A percentile compares a stretch with the other conserved stretches of the same genome.
phyloP scores from a whole-genome alignment of 805 yeast species.

The Myxozyma geophila region DNA sequence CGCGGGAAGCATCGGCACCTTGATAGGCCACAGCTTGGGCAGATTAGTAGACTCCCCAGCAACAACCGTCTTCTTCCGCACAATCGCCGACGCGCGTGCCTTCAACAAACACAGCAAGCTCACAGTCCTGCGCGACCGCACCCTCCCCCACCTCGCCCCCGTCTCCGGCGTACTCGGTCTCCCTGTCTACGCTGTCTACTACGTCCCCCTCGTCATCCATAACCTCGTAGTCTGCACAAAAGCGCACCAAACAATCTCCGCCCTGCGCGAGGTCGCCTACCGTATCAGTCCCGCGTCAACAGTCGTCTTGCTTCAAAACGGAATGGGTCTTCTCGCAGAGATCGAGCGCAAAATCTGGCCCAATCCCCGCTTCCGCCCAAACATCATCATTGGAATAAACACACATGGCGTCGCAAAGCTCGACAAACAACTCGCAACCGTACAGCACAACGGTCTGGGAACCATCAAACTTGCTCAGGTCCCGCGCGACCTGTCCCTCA shows the following conservation, averaged over 20 bases:
- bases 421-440: conserved; percentile 44
- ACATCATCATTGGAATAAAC: conserved; percentile 72
- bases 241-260: conserved; percentile 70
- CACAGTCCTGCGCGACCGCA: neutral
- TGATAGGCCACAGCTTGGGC: conserved; percentile 17
- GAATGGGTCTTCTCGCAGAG: conserved; percentile 70
- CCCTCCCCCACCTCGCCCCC: neutral
- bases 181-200: conserved; percentile 15
- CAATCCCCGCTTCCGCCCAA: conserved; percentile 53
- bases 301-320: conserved; percentile 79
- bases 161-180: neutral
- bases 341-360: conserved; percentile 61
- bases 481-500: conserved; percentile 48
- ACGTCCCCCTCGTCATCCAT: conserved; percentile 46
- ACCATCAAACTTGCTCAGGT: conserved; percentile 61
- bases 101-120: conserved; percentile 3
- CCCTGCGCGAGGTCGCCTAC: conserved; percentile 43
- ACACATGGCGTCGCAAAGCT: conserved; percentile 67
- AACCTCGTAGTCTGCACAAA: conserved; percentile 79
- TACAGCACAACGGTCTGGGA: conserved; percentile 75
- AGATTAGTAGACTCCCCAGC: neutral
- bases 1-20: conserved; percentile 22
- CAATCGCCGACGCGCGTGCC: conserved; percentile 1
- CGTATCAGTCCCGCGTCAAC: conserved; percentile 13
- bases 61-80: conserved; percentile 13